Percentiles rank a stretch among this genome's conserved stretches.
Conservation (phyloP, 2,329 filamentous ascomycete species). For the Pseudocercospora vitis region DNA sequence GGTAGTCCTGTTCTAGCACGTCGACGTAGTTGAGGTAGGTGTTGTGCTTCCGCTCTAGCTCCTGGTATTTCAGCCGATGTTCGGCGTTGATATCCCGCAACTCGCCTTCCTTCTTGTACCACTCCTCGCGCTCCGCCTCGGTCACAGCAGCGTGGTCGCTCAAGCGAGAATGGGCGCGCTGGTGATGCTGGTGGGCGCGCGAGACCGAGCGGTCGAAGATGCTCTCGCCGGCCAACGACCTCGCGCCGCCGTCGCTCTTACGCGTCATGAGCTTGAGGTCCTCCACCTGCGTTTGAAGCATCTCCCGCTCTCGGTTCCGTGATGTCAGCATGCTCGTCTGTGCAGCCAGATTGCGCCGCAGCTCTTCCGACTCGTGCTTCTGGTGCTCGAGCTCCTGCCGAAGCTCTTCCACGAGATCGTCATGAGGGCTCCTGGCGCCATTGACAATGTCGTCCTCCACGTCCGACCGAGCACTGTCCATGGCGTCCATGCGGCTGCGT, state of each 20-base stretch:
- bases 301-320: conserved; percentile 89
- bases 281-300: conserved; percentile 94
- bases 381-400: conserved; percentile 3
- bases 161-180: conserved; percentile 68
- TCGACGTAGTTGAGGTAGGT: conserved; percentile 79
- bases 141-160: conserved; percentile 67
- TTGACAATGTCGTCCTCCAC: conserved; percentile 42
- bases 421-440: conserved; percentile 34
- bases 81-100: conserved; percentile 84
- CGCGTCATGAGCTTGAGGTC: conserved; percentile 87
- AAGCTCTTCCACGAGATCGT: conserved; percentile 77
- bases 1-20: conserved; percentile 64
- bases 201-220: conserved; percentile 94
- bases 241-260: conserved; percentile 58
- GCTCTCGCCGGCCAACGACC: conserved; percentile 73
- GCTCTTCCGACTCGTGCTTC: conserved; percentile 86
- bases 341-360: conserved; percentile 87
- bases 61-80: conserved; percentile 84
- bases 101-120: conserved; percentile 80
- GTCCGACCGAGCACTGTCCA: conserved; percentile 34
- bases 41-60: conserved; percentile 79
- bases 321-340: conserved; percentile 98
- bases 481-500: conserved; percentile 38
- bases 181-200: conserved; percentile 59
- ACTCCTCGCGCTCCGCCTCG: conserved; percentile 79